A percentile compares a stretch with the other conserved stretches of the same genome.
These are phyloP conservation scores for Aspergillus eucalypticola DNA, from an alignment of 2,329 filamentous ascomycete species.

Conservation along the genomic window DNA sequence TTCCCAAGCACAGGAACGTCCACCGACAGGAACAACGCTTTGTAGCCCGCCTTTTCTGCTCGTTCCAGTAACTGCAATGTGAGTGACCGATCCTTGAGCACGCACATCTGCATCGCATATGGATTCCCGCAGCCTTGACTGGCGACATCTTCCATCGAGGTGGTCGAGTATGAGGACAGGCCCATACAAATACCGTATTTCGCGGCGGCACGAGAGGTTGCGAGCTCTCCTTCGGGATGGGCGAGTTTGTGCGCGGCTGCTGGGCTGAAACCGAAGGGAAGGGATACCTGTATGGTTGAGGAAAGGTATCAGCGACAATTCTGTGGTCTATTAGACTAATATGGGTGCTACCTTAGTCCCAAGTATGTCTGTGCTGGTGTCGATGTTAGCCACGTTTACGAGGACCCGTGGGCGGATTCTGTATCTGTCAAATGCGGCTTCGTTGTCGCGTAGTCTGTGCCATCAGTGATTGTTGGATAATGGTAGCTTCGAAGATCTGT, in stretches of 20 bases:
- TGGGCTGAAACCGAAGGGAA: constrained; percentile 58
- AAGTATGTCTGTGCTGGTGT: constrained; percentile 49
- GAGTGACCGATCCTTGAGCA: constrained; percentile 51
- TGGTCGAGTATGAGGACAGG: constrained; percentile 50
- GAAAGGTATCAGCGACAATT: too few relatives aligned
- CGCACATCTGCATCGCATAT: constrained; percentile 58
- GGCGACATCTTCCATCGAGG: constrained; percentile 50
- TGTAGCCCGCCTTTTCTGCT: constrained; percentile 52
- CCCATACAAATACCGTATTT: constrained; percentile 46
- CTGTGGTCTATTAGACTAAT: too few relatives aligned
- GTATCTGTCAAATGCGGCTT: constrained; percentile 54
- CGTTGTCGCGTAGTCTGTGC: constrained; percentile 53
- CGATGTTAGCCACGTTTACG: constrained; percentile 46
- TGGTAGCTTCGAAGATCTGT: too few relatives aligned
- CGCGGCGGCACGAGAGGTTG: constrained; percentile 49
- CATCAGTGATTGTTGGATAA: not conserved
- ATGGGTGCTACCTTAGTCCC: constrained; percentile 34
- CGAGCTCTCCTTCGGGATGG: constrained; percentile 53
- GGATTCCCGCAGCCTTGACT: constrained; percentile 45
- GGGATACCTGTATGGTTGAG: constrained; percentile 31
- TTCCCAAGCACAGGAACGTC: constrained; percentile 57
- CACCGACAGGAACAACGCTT: constrained; percentile 57
- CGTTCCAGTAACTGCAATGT: constrained; percentile 45
- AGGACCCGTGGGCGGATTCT: constrained; percentile 52
- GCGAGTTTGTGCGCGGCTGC: constrained; percentile 56